Conservation (phyloP, 345 rosid genomes). For the Eucalyptus viminalis region DNA sequence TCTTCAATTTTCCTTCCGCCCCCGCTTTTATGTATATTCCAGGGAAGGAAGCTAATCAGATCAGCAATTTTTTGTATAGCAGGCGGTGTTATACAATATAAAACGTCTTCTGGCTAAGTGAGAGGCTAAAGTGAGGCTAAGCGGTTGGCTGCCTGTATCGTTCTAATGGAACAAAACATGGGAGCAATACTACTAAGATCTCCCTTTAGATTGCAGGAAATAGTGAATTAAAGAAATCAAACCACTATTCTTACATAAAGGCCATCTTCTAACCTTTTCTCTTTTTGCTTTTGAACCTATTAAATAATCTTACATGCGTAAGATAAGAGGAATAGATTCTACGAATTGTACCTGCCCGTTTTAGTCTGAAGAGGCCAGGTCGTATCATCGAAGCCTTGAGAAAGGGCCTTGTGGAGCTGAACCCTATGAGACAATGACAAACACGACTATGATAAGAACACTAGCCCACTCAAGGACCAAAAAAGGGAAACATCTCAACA, state of each 20-base stretch:
- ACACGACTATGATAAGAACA: neutral
- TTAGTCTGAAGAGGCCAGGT: slow-evolving; percentile 71
- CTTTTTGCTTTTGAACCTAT: neutral
- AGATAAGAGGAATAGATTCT: neutral
- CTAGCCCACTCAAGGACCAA: neutral
- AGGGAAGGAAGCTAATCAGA: neutral
- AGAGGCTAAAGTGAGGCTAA: neutral
- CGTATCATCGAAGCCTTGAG: slow-evolving; percentile 67
- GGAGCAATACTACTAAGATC: neutral
- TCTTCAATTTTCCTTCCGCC: neutral
- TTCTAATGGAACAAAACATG: neutral
- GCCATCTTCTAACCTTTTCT: neutral
- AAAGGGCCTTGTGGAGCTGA: slow-evolving; percentile 70
- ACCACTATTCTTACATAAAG: neutral
- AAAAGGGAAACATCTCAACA: neutral
- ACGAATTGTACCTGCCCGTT: slow-evolving; percentile 53
- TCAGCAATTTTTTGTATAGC: neutral
- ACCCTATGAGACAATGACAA: slow-evolving; percentile 21
- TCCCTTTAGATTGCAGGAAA: neutral
- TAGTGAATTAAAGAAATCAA: neutral
- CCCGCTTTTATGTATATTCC: neutral
- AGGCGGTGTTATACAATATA: neutral
- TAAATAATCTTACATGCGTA: neutral
- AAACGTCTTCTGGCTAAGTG: neutral
- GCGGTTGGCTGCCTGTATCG: neutral